Base-by-base conservation (phyloP, 2,329 filamentous ascomycete genomes). In the Ambrosiella cleistominuta region DNA sequence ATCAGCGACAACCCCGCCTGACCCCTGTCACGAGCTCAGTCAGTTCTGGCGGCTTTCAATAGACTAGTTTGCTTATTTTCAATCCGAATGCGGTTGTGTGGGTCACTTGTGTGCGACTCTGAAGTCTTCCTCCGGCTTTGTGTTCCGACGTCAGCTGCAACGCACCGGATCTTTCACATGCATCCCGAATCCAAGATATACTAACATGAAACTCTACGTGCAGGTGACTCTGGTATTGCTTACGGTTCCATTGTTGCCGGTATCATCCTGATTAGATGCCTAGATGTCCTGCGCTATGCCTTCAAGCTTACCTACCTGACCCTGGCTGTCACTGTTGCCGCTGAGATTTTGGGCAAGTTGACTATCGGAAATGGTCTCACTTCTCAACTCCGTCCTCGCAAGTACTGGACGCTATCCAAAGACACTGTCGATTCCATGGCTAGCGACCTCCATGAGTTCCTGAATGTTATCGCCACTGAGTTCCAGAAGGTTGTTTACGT, bases 401-500 rank as follows among this genome's bases (percentile, higher is more conserved):
- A 77, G 68, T 86, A 86, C 71, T 83, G 82, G 69, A 83, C 80
- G 4, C 69, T 86, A 47, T 76, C 82, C 8, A 76, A 77, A 63
- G 77, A 82, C 64, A 80, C 79, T 6, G 69, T 85, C 44, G 79
- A 85, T 64, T 68, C 70, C 59, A 63, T 82, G 62, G 77, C 83
- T 64, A 79, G 79, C 59, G 82, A 85, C 63, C 71, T 81, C 45
- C 78, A 84, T 65, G 82, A 85, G 70, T 75, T 86, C 61, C 69
- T 82, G 70, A 86, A 86, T 75, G 86, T 86, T 69, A 81, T 85
- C 64, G 74, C 84, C 61, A 83, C 86, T 59, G 83, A 86, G 72
- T 72, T 75, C 55, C 83, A 86, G 72, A 77, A 82, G 62, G 78
- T 86, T 63, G 66, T 85, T 59, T 86, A 81, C 63, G 82, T 76